Evolutionary conservation across 768 basidiomycete species (phyloP).

Genomic region (Strobilomyces confusus): DNA sequence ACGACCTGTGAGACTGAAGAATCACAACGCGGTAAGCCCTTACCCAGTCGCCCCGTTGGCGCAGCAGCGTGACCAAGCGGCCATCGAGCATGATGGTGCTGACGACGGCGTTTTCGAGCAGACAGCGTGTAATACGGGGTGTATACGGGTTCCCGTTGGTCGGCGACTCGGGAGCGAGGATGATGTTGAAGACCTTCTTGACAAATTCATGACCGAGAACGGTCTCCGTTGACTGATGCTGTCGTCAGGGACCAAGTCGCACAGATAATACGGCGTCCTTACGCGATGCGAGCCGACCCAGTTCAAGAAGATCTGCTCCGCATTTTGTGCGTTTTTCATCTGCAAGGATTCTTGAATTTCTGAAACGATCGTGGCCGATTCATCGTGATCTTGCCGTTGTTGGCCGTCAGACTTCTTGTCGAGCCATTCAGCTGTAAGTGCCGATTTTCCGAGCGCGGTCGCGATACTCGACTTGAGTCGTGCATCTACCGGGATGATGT

Average conservation of each 20-base stretch:
- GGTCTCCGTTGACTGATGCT: constrained; percentile 14
- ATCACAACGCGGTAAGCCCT: constrained; percentile 8
- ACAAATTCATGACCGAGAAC: constrained; percentile 49
- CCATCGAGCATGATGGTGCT: constrained; percentile 60
- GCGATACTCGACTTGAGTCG: constrained; percentile 59
- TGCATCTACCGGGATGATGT: constrained; percentile 55
- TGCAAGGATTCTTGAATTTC: constrained; percentile 39
- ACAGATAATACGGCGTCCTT: neutral
- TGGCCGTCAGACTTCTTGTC: neutral
- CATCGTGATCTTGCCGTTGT: constrained; percentile 16
- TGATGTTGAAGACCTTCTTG: constrained; percentile 49
- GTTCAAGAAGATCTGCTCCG: constrained; percentile 56
- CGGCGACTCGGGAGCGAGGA: constrained; percentile 41
- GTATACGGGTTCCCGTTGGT: constrained; percentile 45
- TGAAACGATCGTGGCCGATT: constrained; percentile 32
- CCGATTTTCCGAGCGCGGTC: constrained; percentile 53
- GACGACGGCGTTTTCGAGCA: constrained; percentile 56
- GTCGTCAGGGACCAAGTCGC: neutral
- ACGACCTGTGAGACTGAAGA: neutral
- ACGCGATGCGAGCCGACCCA: constrained; percentile 47
- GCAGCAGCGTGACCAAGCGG: constrained; percentile 52
- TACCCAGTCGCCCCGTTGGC: constrained; percentile 67
- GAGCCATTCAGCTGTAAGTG: constrained; percentile 46
- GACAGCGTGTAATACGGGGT: constrained; percentile 49
- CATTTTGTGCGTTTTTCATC: constrained; percentile 44